Base-by-base conservation (phyloP, 2,329 filamentous ascomycete species). In the Podosphaera aphanis region DNA sequence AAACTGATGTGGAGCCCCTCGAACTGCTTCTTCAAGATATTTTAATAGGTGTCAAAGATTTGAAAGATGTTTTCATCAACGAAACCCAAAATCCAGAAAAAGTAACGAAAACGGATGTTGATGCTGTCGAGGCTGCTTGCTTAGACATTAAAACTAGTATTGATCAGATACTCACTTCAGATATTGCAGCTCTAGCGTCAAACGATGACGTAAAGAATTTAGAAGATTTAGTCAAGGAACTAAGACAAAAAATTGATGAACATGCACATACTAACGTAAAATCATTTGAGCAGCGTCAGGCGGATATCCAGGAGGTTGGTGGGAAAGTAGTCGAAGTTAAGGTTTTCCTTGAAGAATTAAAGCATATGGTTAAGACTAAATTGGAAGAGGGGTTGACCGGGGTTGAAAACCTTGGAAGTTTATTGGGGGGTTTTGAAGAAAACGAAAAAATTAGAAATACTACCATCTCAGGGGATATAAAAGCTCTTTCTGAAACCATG, bases 91-190 rank as follows among this genome's bases (percentile, higher is more conserved):
- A 62, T 49, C 53, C 56, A 2, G 76, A 81, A 33, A 76, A 73
- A 53, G 70, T 88, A 20, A 80, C 77, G 43, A 93, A 93, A 63
- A 73, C 76, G 0, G 83, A 94, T 53, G 67, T 93, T 3, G 82
- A 90, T 51, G 73, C 82, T 1, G 72, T 95, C 6, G 82, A 84
- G 51, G 70, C 83, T 0, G 70, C 88, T 37, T 82, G 85, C 27
- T 73, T 82, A n/a, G 85, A 93, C 51, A 77, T 92, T 61, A 93
- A 92, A 63, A 67, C 71, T 3, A 74, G 79, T 23, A 67, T 94
- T 7, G 79, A 85, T 39, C 75, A 80, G 46, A 71, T 90, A 55
- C 68, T 75, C 29, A 68, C 79, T 46, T 74, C 79, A 1, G 78
- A 90, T 55, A 66, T 82, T 5, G 77, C 78, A 1, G 67, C 70